A percentile compares a stretch with the other conserved stretches of the same genome.
Conservation (phyloP, 2,329 filamentous ascomycete species). For the Diatrype stigma region DNA sequence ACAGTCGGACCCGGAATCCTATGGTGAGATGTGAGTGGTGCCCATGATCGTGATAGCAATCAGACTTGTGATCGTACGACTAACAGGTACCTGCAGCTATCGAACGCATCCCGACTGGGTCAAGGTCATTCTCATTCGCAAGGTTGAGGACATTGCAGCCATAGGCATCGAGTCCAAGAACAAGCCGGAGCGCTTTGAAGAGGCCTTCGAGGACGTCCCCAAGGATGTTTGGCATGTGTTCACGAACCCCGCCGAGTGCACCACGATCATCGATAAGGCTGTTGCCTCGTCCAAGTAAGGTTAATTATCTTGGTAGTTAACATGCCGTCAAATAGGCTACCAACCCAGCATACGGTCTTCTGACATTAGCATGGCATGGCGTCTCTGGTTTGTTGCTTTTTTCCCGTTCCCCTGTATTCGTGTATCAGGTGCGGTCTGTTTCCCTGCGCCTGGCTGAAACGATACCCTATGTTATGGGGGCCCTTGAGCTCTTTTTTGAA, state of each 20-base stretch:
- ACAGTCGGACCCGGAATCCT: conserved; percentile 86
- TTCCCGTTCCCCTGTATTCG: neutral
- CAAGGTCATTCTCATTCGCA: conserved; percentile 78
- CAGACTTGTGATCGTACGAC: neutral
- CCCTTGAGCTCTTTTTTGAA: too few species aligned
- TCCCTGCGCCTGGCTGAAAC: too few species aligned
- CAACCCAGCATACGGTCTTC: too few species aligned
- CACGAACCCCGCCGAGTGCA: conserved; percentile 67
- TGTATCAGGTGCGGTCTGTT: too few species aligned
- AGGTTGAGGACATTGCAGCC: conserved; percentile 69
- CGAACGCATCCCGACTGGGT: conserved; percentile 71
- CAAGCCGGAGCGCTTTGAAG: conserved; percentile 70
- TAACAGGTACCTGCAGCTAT: conserved; percentile 37
- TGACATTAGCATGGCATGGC: too few species aligned
- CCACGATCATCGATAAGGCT: conserved; percentile 32
- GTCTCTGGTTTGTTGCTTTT: neutral
- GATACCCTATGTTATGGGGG: too few species aligned
- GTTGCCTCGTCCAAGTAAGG: conserved; percentile 6
- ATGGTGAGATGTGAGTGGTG: conserved; percentile 66
- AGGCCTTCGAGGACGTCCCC: conserved; percentile 75
- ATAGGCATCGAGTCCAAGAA: conserved; percentile 70
- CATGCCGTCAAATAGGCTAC: too few species aligned
- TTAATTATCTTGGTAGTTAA: too few species aligned
- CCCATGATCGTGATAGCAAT: neutral
- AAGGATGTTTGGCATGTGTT: conserved; percentile 75